These are phyloP conservation scores for Aspergillus avenaceus DNA, from an alignment of 495 filamentous ascomycete genomes.

Conservation along the genomic window DNA sequence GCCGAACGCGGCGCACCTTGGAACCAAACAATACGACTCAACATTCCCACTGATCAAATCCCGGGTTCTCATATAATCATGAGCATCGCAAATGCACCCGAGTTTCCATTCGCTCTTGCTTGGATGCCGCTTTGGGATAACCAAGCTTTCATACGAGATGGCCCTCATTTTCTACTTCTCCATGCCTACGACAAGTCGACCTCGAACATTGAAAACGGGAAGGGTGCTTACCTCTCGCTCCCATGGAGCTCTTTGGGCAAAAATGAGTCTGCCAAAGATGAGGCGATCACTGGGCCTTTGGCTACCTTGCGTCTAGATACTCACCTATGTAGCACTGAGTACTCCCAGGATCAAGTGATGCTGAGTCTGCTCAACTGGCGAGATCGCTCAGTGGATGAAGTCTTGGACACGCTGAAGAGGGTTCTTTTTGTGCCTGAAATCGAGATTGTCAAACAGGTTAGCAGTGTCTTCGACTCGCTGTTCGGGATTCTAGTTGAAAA, in stretches of 20 bases:
- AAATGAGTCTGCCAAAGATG: conserved; percentile 64
- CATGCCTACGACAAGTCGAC: conserved; percentile 91
- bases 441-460: conserved; percentile 90
- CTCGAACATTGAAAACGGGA: conserved; percentile 51
- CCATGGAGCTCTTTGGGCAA: conserved; percentile 70
- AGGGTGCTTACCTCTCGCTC: conserved; percentile 78
- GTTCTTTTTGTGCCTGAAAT: conserved; percentile 94
- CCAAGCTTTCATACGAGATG: conserved; percentile 87
- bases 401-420: conserved; percentile 69
- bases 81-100: conserved; percentile 78
- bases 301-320: conserved; percentile 77
- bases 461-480: conserved; percentile 85
- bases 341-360: conserved; percentile 89
- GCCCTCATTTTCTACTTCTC: conserved; percentile 72
- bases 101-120: conserved; percentile 81
- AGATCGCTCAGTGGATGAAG: conserved; percentile 62
- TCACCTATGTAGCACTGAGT: conserved; percentile 90
- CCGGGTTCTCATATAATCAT: conserved; percentile 82
- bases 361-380: conserved; percentile 84
- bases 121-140: conserved; percentile 94
- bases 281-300: conserved; percentile 66
- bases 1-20: conserved; percentile 73
- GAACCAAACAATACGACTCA: conserved; percentile 83
- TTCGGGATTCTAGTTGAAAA: conserved; percentile 89
- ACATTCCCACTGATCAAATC: conserved; percentile 75